These are phyloP conservation scores for Pyrenophora teres DNA, from an alignment of 2,329 filamentous ascomycete genomes.

Conservation along the genomic window DNA sequence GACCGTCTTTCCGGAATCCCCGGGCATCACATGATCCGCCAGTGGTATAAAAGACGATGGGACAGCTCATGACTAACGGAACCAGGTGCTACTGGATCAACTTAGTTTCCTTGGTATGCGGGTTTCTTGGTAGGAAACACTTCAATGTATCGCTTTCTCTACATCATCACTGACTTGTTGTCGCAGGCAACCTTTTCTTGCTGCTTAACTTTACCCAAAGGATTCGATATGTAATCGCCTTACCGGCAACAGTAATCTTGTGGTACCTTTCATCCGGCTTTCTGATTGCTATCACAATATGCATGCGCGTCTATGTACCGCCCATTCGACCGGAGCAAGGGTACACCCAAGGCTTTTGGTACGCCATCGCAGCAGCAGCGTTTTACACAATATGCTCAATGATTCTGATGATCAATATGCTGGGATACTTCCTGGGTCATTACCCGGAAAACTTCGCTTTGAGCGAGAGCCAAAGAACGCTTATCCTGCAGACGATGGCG, in stretches of 20 bases:
- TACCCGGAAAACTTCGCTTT: conserved; percentile 80
- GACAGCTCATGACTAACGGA: not conserved
- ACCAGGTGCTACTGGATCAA: conserved; percentile 73
- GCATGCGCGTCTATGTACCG: conserved; percentile 66
- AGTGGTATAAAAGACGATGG: too few species aligned
- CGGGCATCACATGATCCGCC: not conserved
- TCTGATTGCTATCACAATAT: conserved; percentile 68
- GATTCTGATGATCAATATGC: conserved; percentile 78
- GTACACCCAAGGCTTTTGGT: conserved; percentile 85
- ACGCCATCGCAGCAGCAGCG: conserved; percentile 76
- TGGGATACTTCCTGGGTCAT: conserved; percentile 73
- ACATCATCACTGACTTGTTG: too few species aligned
- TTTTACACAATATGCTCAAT: conserved; percentile 80
- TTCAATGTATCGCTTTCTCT: too few species aligned
- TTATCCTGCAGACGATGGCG: conserved; percentile 88
- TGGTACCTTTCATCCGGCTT: conserved; percentile 71
- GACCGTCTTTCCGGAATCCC: not conserved
- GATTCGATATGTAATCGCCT: conserved; percentile 78
- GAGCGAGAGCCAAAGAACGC: conserved; percentile 78
- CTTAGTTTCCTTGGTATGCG: conserved; percentile 74
- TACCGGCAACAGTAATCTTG: conserved; percentile 80
- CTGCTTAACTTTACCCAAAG: conserved; percentile 84
- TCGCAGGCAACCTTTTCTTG: conserved; percentile 68
- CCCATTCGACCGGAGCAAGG: conserved; percentile 54
- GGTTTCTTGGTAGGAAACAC: conserved; percentile 62